Base-by-base conservation (phyloP, 495 filamentous ascomycete species). In the Neurospora africana region DNA sequence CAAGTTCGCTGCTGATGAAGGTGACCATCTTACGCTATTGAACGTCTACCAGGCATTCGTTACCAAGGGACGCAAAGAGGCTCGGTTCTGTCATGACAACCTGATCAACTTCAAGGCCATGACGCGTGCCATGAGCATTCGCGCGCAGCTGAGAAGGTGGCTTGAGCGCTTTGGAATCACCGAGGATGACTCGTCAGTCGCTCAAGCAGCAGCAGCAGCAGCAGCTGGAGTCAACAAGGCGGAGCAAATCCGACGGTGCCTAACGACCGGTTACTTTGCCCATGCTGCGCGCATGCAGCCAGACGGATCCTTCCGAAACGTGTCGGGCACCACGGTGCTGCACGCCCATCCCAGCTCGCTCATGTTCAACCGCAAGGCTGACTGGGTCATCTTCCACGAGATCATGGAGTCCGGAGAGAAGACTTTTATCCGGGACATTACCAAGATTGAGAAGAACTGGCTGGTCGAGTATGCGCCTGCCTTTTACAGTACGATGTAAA, bases 331-430 rank as follows among this genome's bases (percentile, higher is more conserved):
- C 8, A 86, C 83, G 47, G 87, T 88, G 58, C 83, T 99, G 41
- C 88, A 97, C 83, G 93, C 93, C 23, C 95, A 99, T 82, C 96
- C 95, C 4, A 96, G 89, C 76, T 95, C 92, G 21, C 81, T 99
- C 76, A 93, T 99, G 91, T 98, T 98, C 86, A 97, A 98, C 82
- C 89, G 95, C 61, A 98, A 97, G 84, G 93, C 92, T 21, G 95
- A 98, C 75, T 99, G 95, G 95, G 94, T 99, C 11, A 89, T 99
- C 53, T 99, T 98, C 78, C 92, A 96, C 77, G 96, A 98, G 79
- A 89, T 98, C 69, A 89, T 97, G 85, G 94, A 99, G 81, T 96
- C 92, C 27, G 91, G 92, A 19, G 87, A 88, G 71, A 98, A 98
- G 84, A 94, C 87, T 0, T 98, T 91, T 74, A 97, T 99, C 71